Evolutionary conservation across 805 yeast species (phyloP), one percentile per base, ranked within the genome.

Genomic region (Lipomyces sp.): DNA sequence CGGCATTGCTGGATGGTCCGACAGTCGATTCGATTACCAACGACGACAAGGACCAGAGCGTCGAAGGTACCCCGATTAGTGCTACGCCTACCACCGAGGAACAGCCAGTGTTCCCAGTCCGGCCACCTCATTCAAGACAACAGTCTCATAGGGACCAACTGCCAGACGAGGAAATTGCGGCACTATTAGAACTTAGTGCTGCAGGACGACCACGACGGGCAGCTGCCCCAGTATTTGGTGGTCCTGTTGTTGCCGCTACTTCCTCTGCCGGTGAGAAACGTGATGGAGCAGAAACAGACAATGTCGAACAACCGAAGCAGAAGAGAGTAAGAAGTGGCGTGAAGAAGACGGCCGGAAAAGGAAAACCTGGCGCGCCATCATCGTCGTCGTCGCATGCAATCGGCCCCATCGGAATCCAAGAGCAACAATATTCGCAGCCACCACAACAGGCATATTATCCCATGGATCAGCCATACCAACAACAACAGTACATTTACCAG

Each of bases 181-280:
- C 58, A 14, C 23, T 54, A 44, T 43, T 54, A 10, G 58, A 54
- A 29, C 37, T 44, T 4, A 47, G 54, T n/a, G 33, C 46, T 13
- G n/a, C 39, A 8, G 49, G 46, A 48, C 38, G 61, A 14, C 60
- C 61, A 5, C 51, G 59, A n/a, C 46, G 56, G 42, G 66, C 54
- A 53, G 63, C 46, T 37, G 63, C 62, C 6, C 63, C 63, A 3
- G 51, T 47, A 43, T 59, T 55, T 49, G 63, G 62, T 8, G 57
- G 42, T 16, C 38, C 40, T 23, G 42, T 22, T 14, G 43, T 32
- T 14, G 55, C 24, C 13, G 35, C 8, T 16, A n/a, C n/a, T 32
- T 7, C 26, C 35, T 7, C 16, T 16, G 47, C 41, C 8, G 34
- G 32, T 13, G 50, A 47, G 28, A 40, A 47, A 40, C 45, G 40